Evolutionary conservation across 768 basidiomycete species (phyloP), one percentile per base, ranked within the genome.

Genomic region (Fomitopsis serialis): DNA sequence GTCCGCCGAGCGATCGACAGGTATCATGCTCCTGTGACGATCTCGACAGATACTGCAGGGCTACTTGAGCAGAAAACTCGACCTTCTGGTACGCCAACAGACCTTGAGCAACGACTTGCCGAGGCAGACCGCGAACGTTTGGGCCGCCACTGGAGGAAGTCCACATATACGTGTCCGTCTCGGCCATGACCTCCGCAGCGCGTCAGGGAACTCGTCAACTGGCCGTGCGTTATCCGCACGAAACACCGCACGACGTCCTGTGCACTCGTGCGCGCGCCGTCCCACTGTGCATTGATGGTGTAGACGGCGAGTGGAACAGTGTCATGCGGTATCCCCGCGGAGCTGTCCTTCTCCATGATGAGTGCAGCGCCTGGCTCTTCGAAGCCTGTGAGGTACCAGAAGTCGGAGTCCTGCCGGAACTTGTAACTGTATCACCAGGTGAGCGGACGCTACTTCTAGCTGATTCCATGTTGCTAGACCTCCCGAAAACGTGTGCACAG

Each of bases 331-430:
- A 98, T 0, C 93, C 94, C 60, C 82, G 77, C 3, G 4, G 78
- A 78, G 1, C 85, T 81, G 34, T 73, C 76, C 61, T 89, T 90
- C 67, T 92, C 89, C 44, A 99, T 76, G 36, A 98, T 76, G 42
- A 98, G 73, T 0, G 91, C 94, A 17, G 96, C 81, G 52, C 96
- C 88, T 1, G 94, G 91, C 65, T 98, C 96, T 53, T 92, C 83
- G 62, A 97, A 97, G 11, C 97, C 97, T 0, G 97, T 97, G 13
- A 99, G 75, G 68, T 99, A 98, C 88, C 88, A 92, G 66, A 95
- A 91, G 69, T 96, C 87, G 35, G 90, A 92, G 0, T 83, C 82
- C 70, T 96, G 96, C 22, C 96, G 82, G 65, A 91, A 97, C 67
- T 94, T 94, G 77, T 98, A 97, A 68, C 95, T 98, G 65, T 32